Evolutionary conservation across 768 basidiomycete genomes (phyloP), one percentile per base, ranked within the genome.

Genomic region (Hemileccinum rubropunctum): DNA sequence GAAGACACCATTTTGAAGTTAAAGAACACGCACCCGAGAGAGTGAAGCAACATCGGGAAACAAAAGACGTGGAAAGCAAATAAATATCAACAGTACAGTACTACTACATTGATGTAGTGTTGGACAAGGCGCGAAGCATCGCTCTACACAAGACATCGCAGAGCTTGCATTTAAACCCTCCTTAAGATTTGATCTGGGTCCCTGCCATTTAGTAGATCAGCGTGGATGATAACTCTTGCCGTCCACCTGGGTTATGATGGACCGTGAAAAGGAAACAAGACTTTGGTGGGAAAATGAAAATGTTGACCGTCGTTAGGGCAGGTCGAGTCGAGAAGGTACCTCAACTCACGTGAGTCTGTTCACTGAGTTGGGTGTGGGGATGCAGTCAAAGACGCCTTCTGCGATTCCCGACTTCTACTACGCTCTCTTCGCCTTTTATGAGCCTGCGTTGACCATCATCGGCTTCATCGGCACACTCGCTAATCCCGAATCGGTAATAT

Each of bases 351-450:
- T n/a, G n/a, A n/a, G n/a, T n/a, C n/a, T n/a, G n/a, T n/a, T n/a
- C n/a, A n/a, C n/a, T n/a, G n/a, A n/a, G n/a, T 23, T 23, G 23
- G n/a, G n/a, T n/a, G 23, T 23, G 40, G 27, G 37, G 55, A 79
- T 79, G 77, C 67, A 65, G 32, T 52, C 75, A 14, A 63, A 15
- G 35, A 7, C 37, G 18, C 12, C 69, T 34, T 86, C 87, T 53
- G 83, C 88, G 35, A 74, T 91, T 57, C 86, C 88, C 17, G 76
- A 79, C 58, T 75, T 81, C 52, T 91, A 91, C 70, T 90, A 82
- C 68, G 75, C 80, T 38, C 73, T 85, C 54, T 91, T 91, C 59
- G 86, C 81, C 23, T 73, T 81, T 47, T 89, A 86, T 61, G 88
- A 91, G 66, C 88, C 88, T 0, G 73, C 81, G 23, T 67, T 91